Conservation (phyloP, 1,139 yeast genomes). For the Magnusiomyces sp. region DNA sequence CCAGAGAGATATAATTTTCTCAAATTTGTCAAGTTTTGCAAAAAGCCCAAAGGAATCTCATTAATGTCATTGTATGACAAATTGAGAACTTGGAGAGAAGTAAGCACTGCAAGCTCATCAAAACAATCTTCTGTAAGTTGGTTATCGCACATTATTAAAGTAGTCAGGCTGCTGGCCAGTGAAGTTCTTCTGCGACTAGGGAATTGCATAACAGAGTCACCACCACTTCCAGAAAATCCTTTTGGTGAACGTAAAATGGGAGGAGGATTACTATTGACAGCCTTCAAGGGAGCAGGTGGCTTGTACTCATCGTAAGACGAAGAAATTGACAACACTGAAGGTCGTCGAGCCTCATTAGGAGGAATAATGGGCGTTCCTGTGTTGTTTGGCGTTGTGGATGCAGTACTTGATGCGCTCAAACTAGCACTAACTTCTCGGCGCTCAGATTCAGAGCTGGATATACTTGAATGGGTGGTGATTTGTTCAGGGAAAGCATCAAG, state of each 20-base stretch:
- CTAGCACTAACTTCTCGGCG: not conserved
- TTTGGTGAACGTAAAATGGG: slow-evolving; percentile 3
- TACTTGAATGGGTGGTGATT: slow-evolving; percentile 7
- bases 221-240: too few relatives aligned
- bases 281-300: not conserved
- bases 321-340: slow-evolving; percentile 19
- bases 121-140: slow-evolving; percentile 72
- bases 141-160: slow-evolving; percentile 71
- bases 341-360: slow-evolving; percentile 14
- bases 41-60: slow-evolving; percentile 71
- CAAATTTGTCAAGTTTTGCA: slow-evolving; percentile 49
- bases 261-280: slow-evolving; percentile 5
- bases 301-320: slow-evolving; percentile 17
- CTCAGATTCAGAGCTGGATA: slow-evolving; percentile 11
- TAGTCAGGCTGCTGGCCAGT: slow-evolving; percentile 38
- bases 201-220: slow-evolving; percentile 6
- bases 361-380: too few relatives aligned
- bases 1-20: slow-evolving; percentile 77
- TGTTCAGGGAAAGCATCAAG: slow-evolving; percentile 55
- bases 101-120: slow-evolving; percentile 54
- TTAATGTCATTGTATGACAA: slow-evolving; percentile 74
- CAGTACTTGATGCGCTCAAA: not conserved
- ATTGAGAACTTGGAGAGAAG: slow-evolving; percentile 56
- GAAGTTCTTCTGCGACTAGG: slow-evolving; percentile 7
- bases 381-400: not conserved